Evolutionary conservation across 2,329 filamentous ascomycete species (phyloP).

Genomic region (Aspergillus sp.): DNA sequence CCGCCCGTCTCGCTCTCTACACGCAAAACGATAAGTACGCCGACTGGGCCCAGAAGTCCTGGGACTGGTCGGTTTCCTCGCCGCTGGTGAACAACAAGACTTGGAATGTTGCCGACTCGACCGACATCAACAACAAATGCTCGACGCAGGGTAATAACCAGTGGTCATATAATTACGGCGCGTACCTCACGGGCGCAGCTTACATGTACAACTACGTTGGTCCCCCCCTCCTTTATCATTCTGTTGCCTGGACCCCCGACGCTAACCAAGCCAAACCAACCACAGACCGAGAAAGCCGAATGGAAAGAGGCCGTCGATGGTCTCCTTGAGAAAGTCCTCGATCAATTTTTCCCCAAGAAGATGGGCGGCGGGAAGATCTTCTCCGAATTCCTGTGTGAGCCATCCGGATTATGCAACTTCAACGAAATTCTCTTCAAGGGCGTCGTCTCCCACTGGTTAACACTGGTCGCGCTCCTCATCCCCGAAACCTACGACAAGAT

Average conservation of each 20-base stretch:
- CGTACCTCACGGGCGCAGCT: constrained; percentile 56
- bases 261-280: constrained; percentile 25
- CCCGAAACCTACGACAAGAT: constrained; percentile 59
- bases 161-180: constrained; percentile 60
- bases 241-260: background rate
- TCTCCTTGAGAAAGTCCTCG: constrained; percentile 50
- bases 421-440: constrained; percentile 76
- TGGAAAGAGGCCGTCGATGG: constrained; percentile 60
- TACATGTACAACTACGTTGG: constrained; percentile 57
- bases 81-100: constrained; percentile 49
- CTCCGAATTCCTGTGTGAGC: constrained; percentile 67
- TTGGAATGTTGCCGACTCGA: constrained; percentile 58
- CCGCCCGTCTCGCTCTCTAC: constrained; percentile 32
- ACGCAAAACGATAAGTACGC: constrained; percentile 31
- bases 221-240: background rate
- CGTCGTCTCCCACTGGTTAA: constrained; percentile 66
- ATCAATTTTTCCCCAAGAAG: constrained; percentile 52
- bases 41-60: constrained; percentile 70
- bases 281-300: constrained; percentile 34
- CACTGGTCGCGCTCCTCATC: constrained; percentile 60
- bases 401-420: constrained; percentile 59
- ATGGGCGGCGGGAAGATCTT: constrained; percentile 48
- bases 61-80: constrained; percentile 55
- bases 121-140: constrained; percentile 53
- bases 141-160: constrained; percentile 51